A percentile compares a stretch with the other conserved stretches of the same genome.
Conservation (phyloP, 495 filamentous ascomycete species). For the Aspergillus baeticus region DNA sequence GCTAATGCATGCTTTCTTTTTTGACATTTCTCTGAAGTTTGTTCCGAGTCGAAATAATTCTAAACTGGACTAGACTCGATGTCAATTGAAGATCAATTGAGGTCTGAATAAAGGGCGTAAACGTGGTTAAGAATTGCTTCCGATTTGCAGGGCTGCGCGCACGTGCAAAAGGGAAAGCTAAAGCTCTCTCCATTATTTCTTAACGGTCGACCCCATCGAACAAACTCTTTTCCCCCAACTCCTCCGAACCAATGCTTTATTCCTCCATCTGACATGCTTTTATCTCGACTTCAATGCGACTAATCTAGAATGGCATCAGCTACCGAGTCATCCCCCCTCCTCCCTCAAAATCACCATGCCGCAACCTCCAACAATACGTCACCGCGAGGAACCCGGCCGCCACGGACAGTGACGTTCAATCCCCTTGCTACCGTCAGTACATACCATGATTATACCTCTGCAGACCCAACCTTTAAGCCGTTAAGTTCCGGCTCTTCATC, state of each 20-base stretch:
- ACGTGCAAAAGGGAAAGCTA: constrained; percentile 3
- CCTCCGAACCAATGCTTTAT: neutral
- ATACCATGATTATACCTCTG: constrained; percentile 45
- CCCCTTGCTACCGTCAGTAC: constrained; percentile 61
- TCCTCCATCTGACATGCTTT: constrained; percentile 3
- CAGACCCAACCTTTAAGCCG: constrained; percentile 44
- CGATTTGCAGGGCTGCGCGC: neutral
- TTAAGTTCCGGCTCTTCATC: constrained; percentile 41
- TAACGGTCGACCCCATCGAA: neutral
- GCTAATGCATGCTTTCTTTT: constrained; percentile 13
- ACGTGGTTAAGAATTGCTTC: neutral
- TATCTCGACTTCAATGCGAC: constrained; percentile 1
- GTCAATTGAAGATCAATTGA: neutral
- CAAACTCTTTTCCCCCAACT: constrained; percentile 1
- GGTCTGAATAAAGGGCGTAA: neutral
- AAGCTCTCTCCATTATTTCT: neutral
- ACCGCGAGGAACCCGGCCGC: constrained; percentile 39
- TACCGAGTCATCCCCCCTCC: constrained; percentile 47
- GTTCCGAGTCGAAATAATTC: neutral
- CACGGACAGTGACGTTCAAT: constrained; percentile 70
- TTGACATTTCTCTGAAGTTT: neutral
- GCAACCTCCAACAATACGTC: constrained; percentile 35
- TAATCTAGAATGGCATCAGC: constrained; percentile 36
- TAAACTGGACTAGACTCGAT: neutral
- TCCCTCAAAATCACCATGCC: constrained; percentile 41